Evolutionary conservation across 1,284 basidiomycete species (phyloP).

Genomic region (Ustanciosporium gigantosporum): DNA sequence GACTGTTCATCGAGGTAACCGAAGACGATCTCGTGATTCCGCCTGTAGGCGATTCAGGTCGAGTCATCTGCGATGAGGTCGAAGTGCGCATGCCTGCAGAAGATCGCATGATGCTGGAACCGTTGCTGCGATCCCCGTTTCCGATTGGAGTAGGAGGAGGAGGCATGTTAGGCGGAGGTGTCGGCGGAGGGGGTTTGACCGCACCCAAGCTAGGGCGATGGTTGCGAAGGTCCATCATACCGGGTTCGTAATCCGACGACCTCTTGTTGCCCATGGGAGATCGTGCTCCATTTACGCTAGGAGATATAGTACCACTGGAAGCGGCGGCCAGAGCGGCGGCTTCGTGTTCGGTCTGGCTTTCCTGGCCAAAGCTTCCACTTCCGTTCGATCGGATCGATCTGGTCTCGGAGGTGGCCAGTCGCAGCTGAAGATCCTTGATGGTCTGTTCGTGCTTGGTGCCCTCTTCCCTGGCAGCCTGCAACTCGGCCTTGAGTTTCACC

Average conservation of each 20-base stretch:
- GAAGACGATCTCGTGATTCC: conserved; percentile 48
- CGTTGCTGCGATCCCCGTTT: background rate
- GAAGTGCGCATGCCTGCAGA: conserved; percentile 38
- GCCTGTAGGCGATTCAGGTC: conserved; percentile 40
- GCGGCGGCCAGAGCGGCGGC: conserved; percentile 6
- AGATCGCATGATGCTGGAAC: conserved; percentile 4
- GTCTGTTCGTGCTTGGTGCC: conserved; percentile 64
- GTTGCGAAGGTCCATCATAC: conserved; percentile 11
- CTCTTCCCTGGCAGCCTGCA: conserved; percentile 74
- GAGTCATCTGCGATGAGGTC: conserved; percentile 39
- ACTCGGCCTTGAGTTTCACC: conserved; percentile 68
- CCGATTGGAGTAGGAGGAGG: conserved; percentile 66
- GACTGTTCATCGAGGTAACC: conserved; percentile 35
- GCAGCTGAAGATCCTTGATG: conserved; percentile 39
- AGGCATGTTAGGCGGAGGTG: conserved; percentile 82
- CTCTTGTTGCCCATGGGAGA: conserved; percentile 14
- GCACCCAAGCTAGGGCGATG: conserved; percentile 23
- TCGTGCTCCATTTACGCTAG: conserved; percentile 10
- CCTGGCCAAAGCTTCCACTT: conserved; percentile 26
- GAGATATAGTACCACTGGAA: background rate
- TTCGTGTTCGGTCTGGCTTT: conserved; percentile 26
- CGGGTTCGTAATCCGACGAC: conserved; percentile 18
- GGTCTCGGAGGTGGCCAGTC: conserved; percentile 44
- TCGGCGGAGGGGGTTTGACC: conserved; percentile 80
- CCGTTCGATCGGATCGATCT: conserved; percentile 35